Evolutionary conservation across 176 grass and related monocot species (phyloP).

Genomic region (Dendrocalamus sinicus): DNA sequence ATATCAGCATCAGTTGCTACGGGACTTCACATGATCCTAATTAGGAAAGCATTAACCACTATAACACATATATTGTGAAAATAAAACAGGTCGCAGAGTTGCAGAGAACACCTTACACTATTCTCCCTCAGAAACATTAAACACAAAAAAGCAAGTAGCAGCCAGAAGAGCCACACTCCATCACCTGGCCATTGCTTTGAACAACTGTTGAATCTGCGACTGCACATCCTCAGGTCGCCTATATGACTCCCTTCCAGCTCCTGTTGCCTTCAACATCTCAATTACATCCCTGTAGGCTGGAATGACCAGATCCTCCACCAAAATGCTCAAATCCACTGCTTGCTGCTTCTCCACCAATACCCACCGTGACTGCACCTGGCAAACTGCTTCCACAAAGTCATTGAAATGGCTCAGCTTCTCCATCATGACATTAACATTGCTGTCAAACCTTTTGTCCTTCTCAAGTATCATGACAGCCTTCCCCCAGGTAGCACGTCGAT

Average conservation of each 20-base stretch:
- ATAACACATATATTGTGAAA: conserved; percentile 14
- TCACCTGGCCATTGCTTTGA: conserved; percentile 47
- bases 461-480: conserved; percentile 49
- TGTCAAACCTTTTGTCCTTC: conserved; percentile 18
- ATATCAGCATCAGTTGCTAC: conserved; percentile 1
- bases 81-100: conserved; percentile 17
- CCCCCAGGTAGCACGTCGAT: conserved; percentile 45
- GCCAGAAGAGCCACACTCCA: conserved; percentile 20
- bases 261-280: conserved; percentile 26
- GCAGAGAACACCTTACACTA: conserved; percentile 15
- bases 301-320: conserved; percentile 43
- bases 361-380: conserved; percentile 51
- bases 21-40: conserved; percentile 8
- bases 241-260: not conserved
- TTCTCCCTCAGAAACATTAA: conserved; percentile 6
- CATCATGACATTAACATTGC: conserved; percentile 40
- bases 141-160: not conserved
- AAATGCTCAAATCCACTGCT: conserved; percentile 42
- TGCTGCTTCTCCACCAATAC: conserved; percentile 53
- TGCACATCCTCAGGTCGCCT: conserved; percentile 41
- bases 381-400: conserved; percentile 49
- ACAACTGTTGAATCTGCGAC: conserved; percentile 45
- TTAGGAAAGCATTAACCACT: not conserved
- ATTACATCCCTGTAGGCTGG: conserved; percentile 48
- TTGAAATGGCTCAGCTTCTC: conserved; percentile 52